Evolutionary conservation across 1,284 basidiomycete genomes (phyloP), one percentile per base, ranked within the genome.

Genomic region (Leucoagaricus sp.): DNA sequence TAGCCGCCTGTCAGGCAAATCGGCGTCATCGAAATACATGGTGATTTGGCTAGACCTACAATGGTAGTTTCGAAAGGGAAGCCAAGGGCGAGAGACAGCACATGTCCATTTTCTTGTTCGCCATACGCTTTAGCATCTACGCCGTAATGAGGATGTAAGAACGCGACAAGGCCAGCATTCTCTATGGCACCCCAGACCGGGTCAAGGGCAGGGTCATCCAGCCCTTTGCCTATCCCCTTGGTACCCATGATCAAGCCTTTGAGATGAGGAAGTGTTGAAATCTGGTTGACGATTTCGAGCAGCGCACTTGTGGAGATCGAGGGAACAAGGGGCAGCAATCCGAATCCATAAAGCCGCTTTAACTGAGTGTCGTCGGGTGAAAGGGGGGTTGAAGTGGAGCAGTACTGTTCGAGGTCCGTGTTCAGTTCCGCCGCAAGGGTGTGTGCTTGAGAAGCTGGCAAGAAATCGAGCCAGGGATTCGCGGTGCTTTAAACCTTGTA

Each of bases 11-110:
- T 17, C 34, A 12, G 29, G 17, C n/a, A 33, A 46, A 41, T 23
- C 44, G 53, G 29, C 17, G 25, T 21, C 36, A 7, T 28, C 10
- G 4, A 25, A 38, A 15, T 34, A 56, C 26, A 59, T 13, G 51
- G 25, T 46, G 19, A 26, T 45, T 38, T 23, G 44, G n/a, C 8
- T 19, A 42, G n/a, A 71, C 86, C 69, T 64, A 92, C 91, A 28
- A 85, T 86, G 1, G 93, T 93, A 17, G 92, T 94, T 72, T 94
- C 93, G 64, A 94, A 89, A 1, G 93, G 93, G 71, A 94, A 94
- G 1, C 93, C 92, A 12, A 94, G 77, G 0, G 92, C 91, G 48
- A 94, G 81, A 1, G 91, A 89, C 21, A 94, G 80, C 29, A 93
- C 93, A 61, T 94, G 92, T 0, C 93, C 93, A 63, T 94, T 93